Evolutionary conservation across 2,329 filamentous ascomycete species (phyloP).

Genomic region (Paecilomyces niveus): DNA sequence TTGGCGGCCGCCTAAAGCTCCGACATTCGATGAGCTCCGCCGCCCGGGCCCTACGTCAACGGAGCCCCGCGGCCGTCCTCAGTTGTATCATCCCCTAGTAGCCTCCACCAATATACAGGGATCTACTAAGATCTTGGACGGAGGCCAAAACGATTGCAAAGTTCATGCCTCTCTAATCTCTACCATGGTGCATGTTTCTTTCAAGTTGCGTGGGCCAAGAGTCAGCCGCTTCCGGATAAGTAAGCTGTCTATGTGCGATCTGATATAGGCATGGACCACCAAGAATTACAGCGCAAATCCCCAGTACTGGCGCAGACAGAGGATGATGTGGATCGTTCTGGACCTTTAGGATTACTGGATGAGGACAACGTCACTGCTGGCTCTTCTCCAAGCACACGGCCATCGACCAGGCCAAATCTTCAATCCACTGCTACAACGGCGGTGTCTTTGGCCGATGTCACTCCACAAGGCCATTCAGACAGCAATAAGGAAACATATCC

Average conservation of each 20-base stretch:
- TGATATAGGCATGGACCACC: background rate
- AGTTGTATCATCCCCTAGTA: constrained; percentile 5
- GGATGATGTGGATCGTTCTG: constrained; percentile 6
- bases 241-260: background rate
- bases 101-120: background rate
- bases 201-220: background rate
- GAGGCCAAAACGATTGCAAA: background rate
- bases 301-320: background rate
- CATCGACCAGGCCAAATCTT: constrained; percentile 26
- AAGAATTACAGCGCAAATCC: background rate
- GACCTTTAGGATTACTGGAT: constrained; percentile 19
- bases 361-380: constrained; percentile 20
- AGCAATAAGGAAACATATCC: constrained; percentile 59
- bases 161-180: background rate
- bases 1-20: constrained; percentile 8
- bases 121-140: background rate
- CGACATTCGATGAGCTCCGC: constrained; percentile 1
- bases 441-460: constrained; percentile 71
- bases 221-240: constrained; percentile 1
- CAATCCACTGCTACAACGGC: constrained; percentile 73
- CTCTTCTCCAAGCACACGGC: constrained; percentile 26
- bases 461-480: constrained; percentile 67
- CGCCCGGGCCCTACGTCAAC: constrained; percentile 2
- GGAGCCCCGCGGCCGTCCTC: constrained; percentile 7
- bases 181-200: background rate